These are phyloP conservation scores for Leccinum aurantiacum DNA, from an alignment of 768 basidiomycete genomes.

Conservation along the genomic window DNA sequence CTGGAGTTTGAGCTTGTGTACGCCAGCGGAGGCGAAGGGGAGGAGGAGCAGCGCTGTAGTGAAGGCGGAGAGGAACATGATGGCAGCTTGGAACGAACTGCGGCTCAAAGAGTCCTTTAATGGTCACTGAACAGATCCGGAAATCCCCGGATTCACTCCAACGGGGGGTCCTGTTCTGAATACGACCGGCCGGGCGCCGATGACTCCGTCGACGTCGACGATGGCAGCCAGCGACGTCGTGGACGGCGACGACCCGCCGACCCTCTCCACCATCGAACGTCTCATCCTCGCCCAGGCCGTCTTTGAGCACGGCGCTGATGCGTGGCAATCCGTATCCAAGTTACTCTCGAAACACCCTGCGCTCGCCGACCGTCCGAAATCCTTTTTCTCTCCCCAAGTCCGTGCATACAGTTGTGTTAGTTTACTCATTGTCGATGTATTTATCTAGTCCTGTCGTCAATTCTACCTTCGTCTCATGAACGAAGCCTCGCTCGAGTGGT, in stretches of 20 bases:
- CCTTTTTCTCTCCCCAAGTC: conserved; percentile 71
- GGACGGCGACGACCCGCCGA: conserved; percentile 8
- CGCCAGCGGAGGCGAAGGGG: conserved; percentile 50
- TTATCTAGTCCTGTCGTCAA: conserved; percentile 59
- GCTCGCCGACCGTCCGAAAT: conserved; percentile 53
- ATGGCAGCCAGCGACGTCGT: conserved; percentile 3
- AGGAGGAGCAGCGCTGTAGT: conserved; percentile 38
- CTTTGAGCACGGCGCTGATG: conserved; percentile 71
- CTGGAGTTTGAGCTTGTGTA: conserved; percentile 87
- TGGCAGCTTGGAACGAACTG: conserved; percentile 13
- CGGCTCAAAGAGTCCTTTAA: conserved; percentile 27
- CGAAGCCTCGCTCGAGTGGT: conserved; percentile 66
- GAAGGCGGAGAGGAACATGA: conserved; percentile 45
- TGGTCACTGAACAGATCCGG: conserved; percentile 13
- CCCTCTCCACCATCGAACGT: conserved; percentile 53
- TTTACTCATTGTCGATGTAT: conserved; percentile 17
- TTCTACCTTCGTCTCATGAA: conserved; percentile 70
- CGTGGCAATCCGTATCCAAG: conserved; percentile 67
- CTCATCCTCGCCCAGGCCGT: conserved; percentile 86
- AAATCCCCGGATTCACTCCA: conserved; percentile 17
- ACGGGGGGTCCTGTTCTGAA: background rate
- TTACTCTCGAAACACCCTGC: conserved; percentile 72
- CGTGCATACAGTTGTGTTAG: conserved; percentile 11
- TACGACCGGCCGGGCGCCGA: background rate
- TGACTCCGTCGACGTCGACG: conserved; percentile 13